Evolutionary conservation across 2,329 filamentous ascomycete genomes (phyloP).

Genomic region (Epichloe aotearoae): DNA sequence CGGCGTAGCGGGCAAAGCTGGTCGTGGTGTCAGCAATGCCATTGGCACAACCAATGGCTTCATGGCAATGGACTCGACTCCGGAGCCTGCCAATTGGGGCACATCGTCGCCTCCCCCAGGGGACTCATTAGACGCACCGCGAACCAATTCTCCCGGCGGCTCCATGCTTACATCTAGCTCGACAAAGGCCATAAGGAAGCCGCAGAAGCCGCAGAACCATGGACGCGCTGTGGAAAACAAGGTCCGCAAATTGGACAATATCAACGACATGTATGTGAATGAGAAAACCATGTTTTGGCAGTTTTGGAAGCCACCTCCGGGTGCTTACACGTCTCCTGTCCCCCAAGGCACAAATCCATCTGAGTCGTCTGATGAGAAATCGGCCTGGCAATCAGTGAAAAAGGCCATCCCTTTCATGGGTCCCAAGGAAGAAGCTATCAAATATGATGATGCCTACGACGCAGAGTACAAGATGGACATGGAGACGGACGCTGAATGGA

Average conservation of each 20-base stretch:
- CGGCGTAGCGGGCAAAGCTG: slow-evolving; percentile 29
- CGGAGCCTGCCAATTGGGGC: slow-evolving; percentile 7
- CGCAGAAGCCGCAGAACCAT: not conserved
- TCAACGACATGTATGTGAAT: slow-evolving; percentile 34
- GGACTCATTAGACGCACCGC: slow-evolving; percentile 20
- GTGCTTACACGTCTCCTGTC: slow-evolving; percentile 47
- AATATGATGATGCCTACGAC: slow-evolving; percentile 54
- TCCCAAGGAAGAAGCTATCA: slow-evolving; percentile 24
- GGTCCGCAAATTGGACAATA: slow-evolving; percentile 34
- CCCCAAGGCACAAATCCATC: slow-evolving; percentile 36
- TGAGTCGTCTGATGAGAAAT: slow-evolving; percentile 28
- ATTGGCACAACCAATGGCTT: slow-evolving; percentile 46
- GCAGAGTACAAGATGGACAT: slow-evolving; percentile 43
- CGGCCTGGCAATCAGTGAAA: slow-evolving; percentile 38
- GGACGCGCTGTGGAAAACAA: slow-evolving; percentile 29
- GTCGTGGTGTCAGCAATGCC: slow-evolving; percentile 36
- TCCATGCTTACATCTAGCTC: slow-evolving; percentile 28
- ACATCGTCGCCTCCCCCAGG: slow-evolving; percentile 8
- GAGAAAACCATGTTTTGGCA: slow-evolving; percentile 42
- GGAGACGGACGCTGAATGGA: slow-evolving; percentile 60
- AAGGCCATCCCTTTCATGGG: slow-evolving; percentile 35
- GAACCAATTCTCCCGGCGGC: slow-evolving; percentile 22
- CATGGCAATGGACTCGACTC: slow-evolving; percentile 17
- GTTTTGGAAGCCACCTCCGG: slow-evolving; percentile 51
- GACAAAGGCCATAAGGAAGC: slow-evolving; percentile 11